Percentiles rank a stretch among this genome's conserved stretches.
Conservation (phyloP, 2,329 filamentous ascomycete species). For the Colletotrichum tamarilloi region DNA sequence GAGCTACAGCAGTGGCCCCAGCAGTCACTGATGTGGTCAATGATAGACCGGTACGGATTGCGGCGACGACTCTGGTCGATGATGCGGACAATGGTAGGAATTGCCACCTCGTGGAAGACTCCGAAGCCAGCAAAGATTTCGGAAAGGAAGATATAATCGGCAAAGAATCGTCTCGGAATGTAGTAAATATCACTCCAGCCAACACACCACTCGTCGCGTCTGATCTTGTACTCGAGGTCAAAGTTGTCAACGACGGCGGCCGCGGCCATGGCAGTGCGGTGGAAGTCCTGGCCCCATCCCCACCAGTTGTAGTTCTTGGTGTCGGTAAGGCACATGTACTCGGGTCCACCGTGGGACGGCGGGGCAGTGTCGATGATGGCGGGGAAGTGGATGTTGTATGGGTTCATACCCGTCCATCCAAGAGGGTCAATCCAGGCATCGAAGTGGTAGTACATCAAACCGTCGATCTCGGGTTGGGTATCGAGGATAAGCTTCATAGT, state of each 20-base stretch:
- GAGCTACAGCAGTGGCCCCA: constrained; percentile 38
- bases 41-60: constrained; percentile 29
- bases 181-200: constrained; percentile 50
- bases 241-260: constrained; percentile 34
- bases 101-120: constrained; percentile 46
- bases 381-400: constrained; percentile 44
- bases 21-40: constrained; percentile 37
- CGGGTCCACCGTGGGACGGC: constrained; percentile 36
- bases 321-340: constrained; percentile 39
- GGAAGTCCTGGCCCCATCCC: constrained; percentile 38
- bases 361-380: constrained; percentile 35
- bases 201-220: constrained; percentile 42
- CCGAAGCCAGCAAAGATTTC: constrained; percentile 39
- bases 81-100: constrained; percentile 46
- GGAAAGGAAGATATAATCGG: constrained; percentile 44
- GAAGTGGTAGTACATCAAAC: constrained; percentile 46
- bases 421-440: constrained; percentile 48
- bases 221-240: constrained; percentile 38
- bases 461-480: constrained; percentile 41
- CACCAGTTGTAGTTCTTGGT: constrained; percentile 38
- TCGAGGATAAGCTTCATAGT: constrained; percentile 46
- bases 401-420: constrained; percentile 41
- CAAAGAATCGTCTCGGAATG: constrained; percentile 46
- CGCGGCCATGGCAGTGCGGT: constrained; percentile 36
- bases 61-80: constrained; percentile 42